phyloP scores from a whole-genome alignment of 176 grass and related monocot genomes.

The Ananas comosus region DNA sequence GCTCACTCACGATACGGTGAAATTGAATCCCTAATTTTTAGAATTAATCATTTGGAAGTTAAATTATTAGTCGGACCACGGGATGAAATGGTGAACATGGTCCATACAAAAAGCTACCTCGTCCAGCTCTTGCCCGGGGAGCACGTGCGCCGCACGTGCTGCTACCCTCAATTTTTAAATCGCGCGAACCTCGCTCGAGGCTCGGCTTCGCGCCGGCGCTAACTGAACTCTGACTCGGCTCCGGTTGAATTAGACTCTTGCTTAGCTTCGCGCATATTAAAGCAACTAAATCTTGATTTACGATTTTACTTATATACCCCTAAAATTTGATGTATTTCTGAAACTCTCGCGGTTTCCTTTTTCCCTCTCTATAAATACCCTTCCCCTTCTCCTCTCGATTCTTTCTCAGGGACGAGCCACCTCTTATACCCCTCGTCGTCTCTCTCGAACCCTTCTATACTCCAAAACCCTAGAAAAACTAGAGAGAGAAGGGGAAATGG shows the following conservation, averaged over 20 bases:
- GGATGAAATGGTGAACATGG: not conserved
- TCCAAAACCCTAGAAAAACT: not conserved
- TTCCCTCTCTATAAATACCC: not conserved
- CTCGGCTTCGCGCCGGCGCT: no score
- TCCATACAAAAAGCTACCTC: not conserved
- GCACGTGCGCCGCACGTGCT: not conserved
- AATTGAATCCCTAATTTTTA: no score
- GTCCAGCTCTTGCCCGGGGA: not conserved
- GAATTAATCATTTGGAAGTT: not conserved
- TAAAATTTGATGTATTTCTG: no score
- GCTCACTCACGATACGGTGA: no score
- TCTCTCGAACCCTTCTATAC: not conserved
- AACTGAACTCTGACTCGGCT: no score
- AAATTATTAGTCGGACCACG: not conserved
- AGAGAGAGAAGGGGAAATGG: constrained; percentile 23
- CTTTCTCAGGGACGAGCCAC: not conserved
- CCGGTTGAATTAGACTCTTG: no score
- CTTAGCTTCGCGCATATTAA: no score
- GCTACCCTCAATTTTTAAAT: not conserved
- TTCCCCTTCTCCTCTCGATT: not conserved
- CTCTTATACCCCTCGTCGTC: not conserved
- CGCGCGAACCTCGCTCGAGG: no score
- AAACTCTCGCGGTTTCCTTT: not conserved
- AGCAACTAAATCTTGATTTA: no score
- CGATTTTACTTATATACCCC: no score